A percentile compares a stretch with the other conserved stretches of the same genome.
These are phyloP conservation scores for Graphilbum fragrans DNA, from an alignment of 2,329 filamentous ascomycete genomes.

Conservation along the genomic window DNA sequence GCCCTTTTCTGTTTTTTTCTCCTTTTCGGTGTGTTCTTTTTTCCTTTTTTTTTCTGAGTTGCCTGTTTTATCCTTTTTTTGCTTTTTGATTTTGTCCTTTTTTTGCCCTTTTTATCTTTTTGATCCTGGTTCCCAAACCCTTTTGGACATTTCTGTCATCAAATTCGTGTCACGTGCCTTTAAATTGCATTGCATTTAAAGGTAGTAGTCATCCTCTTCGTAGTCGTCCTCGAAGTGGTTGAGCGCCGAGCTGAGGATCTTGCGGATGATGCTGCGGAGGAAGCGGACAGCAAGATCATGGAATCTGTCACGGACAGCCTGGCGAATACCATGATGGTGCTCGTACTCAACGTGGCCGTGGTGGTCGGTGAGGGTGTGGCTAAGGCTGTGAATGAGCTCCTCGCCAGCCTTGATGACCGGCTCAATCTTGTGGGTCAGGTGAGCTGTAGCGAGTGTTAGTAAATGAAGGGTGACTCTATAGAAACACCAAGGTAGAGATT, in stretches of 20 bases:
- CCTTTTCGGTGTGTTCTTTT: too few species aligned
- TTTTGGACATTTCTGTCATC: too few species aligned
- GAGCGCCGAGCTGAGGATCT: background rate
- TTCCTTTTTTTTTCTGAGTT: too few species aligned
- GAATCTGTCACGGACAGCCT: background rate
- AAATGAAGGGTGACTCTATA: background rate
- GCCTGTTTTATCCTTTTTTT: too few species aligned
- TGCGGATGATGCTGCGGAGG: background rate
- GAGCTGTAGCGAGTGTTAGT: background rate
- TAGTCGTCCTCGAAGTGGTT: background rate
- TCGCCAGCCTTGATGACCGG: constrained; percentile 1
- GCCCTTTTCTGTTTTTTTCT: too few species aligned
- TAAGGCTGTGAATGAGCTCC: constrained; percentile 3
- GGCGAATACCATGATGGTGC: background rate
- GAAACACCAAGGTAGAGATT: background rate
- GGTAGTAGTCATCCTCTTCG: too few species aligned
- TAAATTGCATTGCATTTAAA: too few species aligned
- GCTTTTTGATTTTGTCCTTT: too few species aligned
- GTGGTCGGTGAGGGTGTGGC: background rate
- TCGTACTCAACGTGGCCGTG: background rate
- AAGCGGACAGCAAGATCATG: background rate
- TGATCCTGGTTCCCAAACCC: too few species aligned
- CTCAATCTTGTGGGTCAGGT: background rate
- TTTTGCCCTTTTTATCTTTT: too few species aligned
- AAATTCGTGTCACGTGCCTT: too few species aligned